Percentiles rank a stretch among this genome's conserved stretches.
Conservation (phyloP, 1,284 basidiomycete genomes). For the Moesziomyces globuligerus region DNA sequence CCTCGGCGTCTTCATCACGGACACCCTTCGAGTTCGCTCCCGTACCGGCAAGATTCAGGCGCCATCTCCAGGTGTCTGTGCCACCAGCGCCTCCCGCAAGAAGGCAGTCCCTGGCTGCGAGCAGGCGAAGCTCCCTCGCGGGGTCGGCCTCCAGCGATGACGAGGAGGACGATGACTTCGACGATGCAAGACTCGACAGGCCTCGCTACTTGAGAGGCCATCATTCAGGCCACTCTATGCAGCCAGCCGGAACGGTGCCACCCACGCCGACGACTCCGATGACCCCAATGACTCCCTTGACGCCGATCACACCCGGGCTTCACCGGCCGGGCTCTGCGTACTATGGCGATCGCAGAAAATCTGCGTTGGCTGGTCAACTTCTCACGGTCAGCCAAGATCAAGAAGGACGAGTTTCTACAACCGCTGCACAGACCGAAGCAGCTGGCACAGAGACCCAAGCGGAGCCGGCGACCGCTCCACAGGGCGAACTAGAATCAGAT, state of each 20-base stretch:
- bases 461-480: too few species aligned
- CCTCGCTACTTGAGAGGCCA: conserved; percentile 8
- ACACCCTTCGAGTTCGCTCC: conserved; percentile 19
- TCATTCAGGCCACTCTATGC: neutral
- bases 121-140: conserved; percentile 4
- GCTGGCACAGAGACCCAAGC: neutral
- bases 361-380: neutral
- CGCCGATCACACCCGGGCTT: conserved; percentile 8
- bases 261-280: conserved; percentile 3
- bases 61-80: neutral
- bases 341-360: conserved; percentile 3
- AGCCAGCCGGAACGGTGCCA: neutral
- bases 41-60: conserved; percentile 17
- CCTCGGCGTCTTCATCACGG: conserved; percentile 2
- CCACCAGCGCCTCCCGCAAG: neutral
- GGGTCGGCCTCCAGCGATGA: conserved; percentile 1
- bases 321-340: neutral
- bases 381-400: neutral
- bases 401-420: neutral
- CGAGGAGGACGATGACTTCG: conserved; percentile 15
- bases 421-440: neutral
- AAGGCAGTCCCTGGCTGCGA: neutral
- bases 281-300: conserved; percentile 10
- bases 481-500: neutral
- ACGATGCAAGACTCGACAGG: neutral